phyloP scores from a whole-genome alignment of 768 basidiomycete genomes.

The Dioszegia hungarica region DNA sequence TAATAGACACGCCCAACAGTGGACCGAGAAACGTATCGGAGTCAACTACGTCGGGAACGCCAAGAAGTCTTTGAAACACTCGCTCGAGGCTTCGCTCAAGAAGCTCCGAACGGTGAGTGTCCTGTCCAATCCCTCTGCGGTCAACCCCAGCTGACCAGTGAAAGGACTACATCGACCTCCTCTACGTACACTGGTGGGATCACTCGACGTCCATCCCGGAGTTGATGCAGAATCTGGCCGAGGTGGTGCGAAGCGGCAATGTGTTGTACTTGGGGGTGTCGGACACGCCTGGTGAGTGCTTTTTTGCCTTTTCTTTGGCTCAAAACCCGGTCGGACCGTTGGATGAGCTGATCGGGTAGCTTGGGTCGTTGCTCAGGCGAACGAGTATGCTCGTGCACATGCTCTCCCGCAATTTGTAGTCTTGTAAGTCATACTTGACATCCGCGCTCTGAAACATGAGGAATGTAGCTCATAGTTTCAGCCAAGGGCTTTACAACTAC shows the following conservation, averaged over 20 bases:
- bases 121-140: too few relatives aligned
- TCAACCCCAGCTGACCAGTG: too few relatives aligned
- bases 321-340: neutral
- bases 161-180: conserved; percentile 35
- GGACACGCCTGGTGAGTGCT: conserved; percentile 30
- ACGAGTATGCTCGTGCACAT: conserved; percentile 56
- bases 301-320: too few relatives aligned
- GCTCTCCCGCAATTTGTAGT: conserved; percentile 57
- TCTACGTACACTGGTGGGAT: conserved; percentile 52
- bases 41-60: conserved; percentile 55
- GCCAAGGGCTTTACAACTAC: conserved; percentile 35
- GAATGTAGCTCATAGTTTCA: neutral
- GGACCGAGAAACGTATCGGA: conserved; percentile 14
- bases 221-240: conserved; percentile 57
- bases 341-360: neutral
- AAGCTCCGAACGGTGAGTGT: conserved; percentile 36
- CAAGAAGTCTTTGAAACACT: conserved; percentile 52
- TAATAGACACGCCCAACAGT: conserved; percentile 13
- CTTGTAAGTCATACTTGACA: conserved; percentile 60
- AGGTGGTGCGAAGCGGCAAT: conserved; percentile 56
- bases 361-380: conserved; percentile 42
- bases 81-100: conserved; percentile 38
- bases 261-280: conserved; percentile 42
- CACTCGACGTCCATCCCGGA: conserved; percentile 57
- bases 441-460: neutral